Evolutionary conservation across 2,329 filamentous ascomycete genomes (phyloP).

Genomic region (Colletotrichum lupini): DNA sequence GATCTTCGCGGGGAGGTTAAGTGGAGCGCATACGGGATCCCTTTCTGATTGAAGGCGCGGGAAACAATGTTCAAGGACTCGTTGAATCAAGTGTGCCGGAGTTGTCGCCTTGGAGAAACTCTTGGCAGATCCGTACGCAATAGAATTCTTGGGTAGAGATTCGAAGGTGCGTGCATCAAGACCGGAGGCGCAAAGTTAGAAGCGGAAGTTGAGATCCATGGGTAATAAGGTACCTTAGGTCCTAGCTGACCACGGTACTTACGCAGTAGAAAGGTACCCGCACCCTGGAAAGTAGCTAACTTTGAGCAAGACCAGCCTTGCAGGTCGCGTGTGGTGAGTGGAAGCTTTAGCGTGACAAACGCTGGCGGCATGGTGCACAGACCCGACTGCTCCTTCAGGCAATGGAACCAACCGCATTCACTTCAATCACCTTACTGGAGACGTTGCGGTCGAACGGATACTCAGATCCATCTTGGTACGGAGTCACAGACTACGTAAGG

Average conservation of each 20-base stretch:
- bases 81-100: background rate
- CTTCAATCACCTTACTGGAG: too few species aligned
- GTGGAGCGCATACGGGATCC: slow-evolving; percentile 2
- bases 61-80: too few species aligned
- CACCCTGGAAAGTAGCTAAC: background rate
- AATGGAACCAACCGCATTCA: too few species aligned
- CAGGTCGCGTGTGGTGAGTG: slow-evolving; percentile 13
- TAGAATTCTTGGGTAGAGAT: background rate
- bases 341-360: slow-evolving; percentile 26
- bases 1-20: background rate
- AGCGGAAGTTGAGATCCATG: background rate
- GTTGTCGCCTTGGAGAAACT: too few species aligned
- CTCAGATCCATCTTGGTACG: too few species aligned
- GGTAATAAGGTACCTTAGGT: background rate
- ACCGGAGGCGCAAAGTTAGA: background rate
- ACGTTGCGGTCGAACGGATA: too few species aligned
- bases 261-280: background rate
- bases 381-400: background rate
- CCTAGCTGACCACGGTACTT: background rate
- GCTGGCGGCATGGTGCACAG: background rate
- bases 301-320: slow-evolving; percentile 14
- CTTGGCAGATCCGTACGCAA: background rate
- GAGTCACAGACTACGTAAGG: too few species aligned
- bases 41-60: background rate
- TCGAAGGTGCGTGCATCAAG: background rate